Base-by-base conservation (phyloP, 2,329 filamentous ascomycete genomes). In the Pezicula neosporulosa region DNA sequence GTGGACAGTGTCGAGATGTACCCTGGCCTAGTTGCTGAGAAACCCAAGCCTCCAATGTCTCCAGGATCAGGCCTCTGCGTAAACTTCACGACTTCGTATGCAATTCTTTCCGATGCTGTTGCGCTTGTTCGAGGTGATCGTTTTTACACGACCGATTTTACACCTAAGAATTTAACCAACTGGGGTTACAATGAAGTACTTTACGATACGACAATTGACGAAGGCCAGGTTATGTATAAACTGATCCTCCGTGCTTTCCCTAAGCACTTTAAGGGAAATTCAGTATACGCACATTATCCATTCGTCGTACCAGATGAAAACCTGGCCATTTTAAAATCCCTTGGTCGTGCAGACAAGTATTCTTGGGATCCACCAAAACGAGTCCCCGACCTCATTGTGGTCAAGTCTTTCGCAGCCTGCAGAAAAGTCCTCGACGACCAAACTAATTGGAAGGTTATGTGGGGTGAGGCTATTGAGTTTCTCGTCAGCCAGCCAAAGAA, bases 151-250 rank as follows among this genome's bases (percentile, higher is more conserved):
- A 49, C 56, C 16, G 60, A 66, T 46, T 67, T 65, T 44, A 64
- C 85, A 58, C 81, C 89, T 0, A 80, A 82, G 8, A 82, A 84
- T 59, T 70, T 95, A 10, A 95, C 90, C 1, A 91, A 90, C 70
- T 96, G 89, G 89, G 90, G 90, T 18, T 52, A 50, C 39, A 58
- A 59, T 49, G 86, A 90, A 64, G 86, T 81, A 3, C 77, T 87
- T 18, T 89, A 86, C 50, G 88, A 95, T 59, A 70, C 85, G 19
- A 82, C 79, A 52, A 70, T 93, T 57, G 88, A 94, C 68, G 85
- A 94, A 64, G 90, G 90, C 44, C 90, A 87, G 59, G 82, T 91
- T 12, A 89, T 93, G 69, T 91, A 92, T 75, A 95, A 94, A 73
- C 77, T 95, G 35, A 86, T 92, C 65, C 74, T 89, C 35, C 81